phyloP scores from a whole-genome alignment of 495 filamentous ascomycete genomes.

The Penicillium verhagenii region DNA sequence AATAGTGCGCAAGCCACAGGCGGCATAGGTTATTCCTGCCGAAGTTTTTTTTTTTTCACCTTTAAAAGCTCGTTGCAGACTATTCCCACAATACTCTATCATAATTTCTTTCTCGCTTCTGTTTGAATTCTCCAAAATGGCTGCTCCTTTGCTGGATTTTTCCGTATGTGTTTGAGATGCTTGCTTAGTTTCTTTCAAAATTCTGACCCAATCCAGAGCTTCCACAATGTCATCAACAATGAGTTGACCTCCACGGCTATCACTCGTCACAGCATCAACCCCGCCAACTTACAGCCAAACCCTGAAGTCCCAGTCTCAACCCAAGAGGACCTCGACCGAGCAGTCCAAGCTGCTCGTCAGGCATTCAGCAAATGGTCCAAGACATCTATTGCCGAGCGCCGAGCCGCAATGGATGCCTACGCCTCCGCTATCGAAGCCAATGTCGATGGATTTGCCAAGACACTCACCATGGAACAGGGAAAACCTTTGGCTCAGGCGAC shows the following conservation, averaged over 20 bases:
- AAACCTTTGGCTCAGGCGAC: conserved; percentile 45
- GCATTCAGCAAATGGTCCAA: conserved; percentile 55
- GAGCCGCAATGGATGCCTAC: conserved; percentile 52
- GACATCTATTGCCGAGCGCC: conserved; percentile 52
- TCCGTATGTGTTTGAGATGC: background rate
- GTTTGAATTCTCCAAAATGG: too few species aligned
- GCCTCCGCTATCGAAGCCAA: conserved; percentile 47
- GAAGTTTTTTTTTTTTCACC: too few species aligned
- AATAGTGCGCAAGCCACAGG: too few species aligned
- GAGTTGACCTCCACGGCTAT: conserved; percentile 25
- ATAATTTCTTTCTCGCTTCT: too few species aligned
- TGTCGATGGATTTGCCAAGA: conserved; percentile 42
- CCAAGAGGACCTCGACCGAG: conserved; percentile 53
- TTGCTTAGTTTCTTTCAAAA: background rate
- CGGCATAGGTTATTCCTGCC: too few species aligned
- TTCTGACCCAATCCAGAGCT: background rate
- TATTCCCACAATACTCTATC: too few species aligned
- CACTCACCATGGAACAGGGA: conserved; percentile 57
- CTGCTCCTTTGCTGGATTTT: background rate
- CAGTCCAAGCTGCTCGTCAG: conserved; percentile 43
- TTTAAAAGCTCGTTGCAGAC: too few species aligned
- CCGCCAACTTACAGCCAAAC: conserved; percentile 47
- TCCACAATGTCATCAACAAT: conserved; percentile 39
- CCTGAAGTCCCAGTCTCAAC: conserved; percentile 55
- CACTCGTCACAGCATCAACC: conserved; percentile 48